Evolutionary conservation across 2,329 filamentous ascomycete genomes (phyloP).

Genomic region (Diaporthe sp.): DNA sequence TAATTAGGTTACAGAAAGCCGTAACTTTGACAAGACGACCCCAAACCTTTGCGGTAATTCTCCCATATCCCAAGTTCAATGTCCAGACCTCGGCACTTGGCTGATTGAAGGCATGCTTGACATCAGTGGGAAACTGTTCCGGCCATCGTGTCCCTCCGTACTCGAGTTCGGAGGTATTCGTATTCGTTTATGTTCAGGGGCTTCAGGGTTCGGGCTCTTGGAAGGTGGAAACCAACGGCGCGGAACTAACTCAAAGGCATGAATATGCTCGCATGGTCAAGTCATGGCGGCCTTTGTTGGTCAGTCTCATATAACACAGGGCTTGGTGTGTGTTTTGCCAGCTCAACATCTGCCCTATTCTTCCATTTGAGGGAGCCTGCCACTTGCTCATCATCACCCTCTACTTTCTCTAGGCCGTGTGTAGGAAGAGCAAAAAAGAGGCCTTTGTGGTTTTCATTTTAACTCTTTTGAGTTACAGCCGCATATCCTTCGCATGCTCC

Average conservation of each 20-base stretch:
- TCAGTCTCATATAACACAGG: neutral
- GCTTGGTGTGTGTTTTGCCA: no score
- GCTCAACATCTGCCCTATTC: neutral
- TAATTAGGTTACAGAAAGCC: neutral
- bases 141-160: neutral
- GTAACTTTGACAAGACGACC: no score
- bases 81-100: neutral
- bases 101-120: neutral
- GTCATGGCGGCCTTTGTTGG: neutral
- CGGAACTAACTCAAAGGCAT: neutral
- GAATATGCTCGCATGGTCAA: neutral
- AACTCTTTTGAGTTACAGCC: neutral
- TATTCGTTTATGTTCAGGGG: neutral
- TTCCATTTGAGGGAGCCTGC: neutral
- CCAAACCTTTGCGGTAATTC: neutral
- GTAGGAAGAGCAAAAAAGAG: neutral
- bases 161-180: slow-evolving; percentile 19
- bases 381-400: neutral
- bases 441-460: neutral
- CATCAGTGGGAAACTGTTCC: neutral
- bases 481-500: neutral
- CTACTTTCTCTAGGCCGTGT: neutral
- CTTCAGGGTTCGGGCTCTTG: neutral
- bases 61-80: neutral
- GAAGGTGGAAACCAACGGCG: neutral